Evolutionary conservation across 2,329 filamentous ascomycete genomes (phyloP), one percentile per base, ranked within the genome.

Genomic region (Scorias spongiosa): DNA sequence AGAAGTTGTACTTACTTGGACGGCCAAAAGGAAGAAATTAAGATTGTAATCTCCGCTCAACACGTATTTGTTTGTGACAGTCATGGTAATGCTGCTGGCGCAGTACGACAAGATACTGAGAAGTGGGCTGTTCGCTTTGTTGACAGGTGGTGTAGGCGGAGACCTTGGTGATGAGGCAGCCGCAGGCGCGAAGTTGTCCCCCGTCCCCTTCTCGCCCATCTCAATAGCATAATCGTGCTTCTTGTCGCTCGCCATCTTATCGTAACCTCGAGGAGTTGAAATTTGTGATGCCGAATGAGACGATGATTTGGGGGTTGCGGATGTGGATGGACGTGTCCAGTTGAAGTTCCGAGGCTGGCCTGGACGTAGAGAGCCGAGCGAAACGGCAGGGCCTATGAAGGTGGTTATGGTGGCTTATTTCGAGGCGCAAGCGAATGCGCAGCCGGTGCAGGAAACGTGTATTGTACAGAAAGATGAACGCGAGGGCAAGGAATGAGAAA

Each of bases 61-160:
- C 49, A 95, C 88, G 64, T 93, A 98, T 73, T 98, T 98, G 70
- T 98, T 98, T 64, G 93, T 91, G n/a, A 95, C 84, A 7, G 91
- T 98, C 91, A 98, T 98, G 64, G 89, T 76, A 61, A 98, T 98
- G n/a, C 88, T 95, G 43, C 89, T 85, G 57, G 83, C 71, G 66
- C 91, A 98, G 71, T 98, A 98, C 41, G 84, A 78, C 51, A 93
- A 61, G 55, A 98, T 84, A 17, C 89, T 87, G 40, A 91, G 62
- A 39, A 76, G 69, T 12, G 87, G 84, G 64, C 78, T 91, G 66
- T 87, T 66, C 57, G 60, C 48, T 58, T 50, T 63, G 59, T 43
- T 62, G 60, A 44, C 63, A 58, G 62, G 59, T 64, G 64, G 51
- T 59, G 61, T 61, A 55, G 60, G 66, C 56, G 52, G 68, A 57